Conservation (phyloP, 2,329 filamentous ascomycete species). For the Fusarium incarnatum region DNA sequence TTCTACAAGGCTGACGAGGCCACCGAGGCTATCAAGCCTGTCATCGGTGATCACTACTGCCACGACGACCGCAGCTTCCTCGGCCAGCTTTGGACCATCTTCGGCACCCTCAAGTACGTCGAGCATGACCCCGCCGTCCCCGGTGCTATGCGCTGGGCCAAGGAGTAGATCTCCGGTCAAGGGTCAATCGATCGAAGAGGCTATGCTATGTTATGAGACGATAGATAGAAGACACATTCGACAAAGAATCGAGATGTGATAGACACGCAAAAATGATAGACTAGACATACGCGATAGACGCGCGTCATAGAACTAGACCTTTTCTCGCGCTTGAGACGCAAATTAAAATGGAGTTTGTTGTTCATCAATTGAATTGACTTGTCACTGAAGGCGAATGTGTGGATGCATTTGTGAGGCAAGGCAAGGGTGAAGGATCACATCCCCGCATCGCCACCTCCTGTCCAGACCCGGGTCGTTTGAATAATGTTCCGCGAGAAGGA, state of each 20-base stretch:
- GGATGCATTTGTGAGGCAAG: not conserved
- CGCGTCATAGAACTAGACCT: constrained; percentile 29
- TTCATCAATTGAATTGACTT: not conserved
- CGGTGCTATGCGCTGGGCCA: constrained; percentile 45
- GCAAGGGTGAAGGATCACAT: not conserved
- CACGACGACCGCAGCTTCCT: constrained; percentile 46
- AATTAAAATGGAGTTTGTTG: constrained; percentile 33
- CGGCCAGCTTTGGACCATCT: constrained; percentile 47
- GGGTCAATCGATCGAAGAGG: not conserved
- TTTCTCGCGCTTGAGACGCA: constrained; percentile 19
- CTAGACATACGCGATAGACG: constrained; percentile 29
- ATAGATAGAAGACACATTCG: constrained; percentile 18
- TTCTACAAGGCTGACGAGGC: constrained; percentile 65
- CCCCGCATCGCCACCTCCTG: constrained; percentile 5
- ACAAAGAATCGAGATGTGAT: constrained; percentile 14
- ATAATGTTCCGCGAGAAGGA: constrained; percentile 12
- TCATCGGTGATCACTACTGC: constrained; percentile 95
- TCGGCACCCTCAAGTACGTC: constrained; percentile 48
- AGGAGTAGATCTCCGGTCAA: constrained; percentile 40
- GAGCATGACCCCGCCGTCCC: constrained; percentile 44
- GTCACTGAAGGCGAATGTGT: not conserved
- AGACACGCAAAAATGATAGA: constrained; percentile 37
- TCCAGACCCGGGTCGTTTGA: not conserved
- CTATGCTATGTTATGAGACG: constrained; percentile 9
- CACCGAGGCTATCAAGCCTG: constrained; percentile 76